Percentiles rank a stretch among this genome's conserved stretches.
phyloP scores from a whole-genome alignment of 2,329 filamentous ascomycete genomes.

The Neofusicoccum ribis region DNA sequence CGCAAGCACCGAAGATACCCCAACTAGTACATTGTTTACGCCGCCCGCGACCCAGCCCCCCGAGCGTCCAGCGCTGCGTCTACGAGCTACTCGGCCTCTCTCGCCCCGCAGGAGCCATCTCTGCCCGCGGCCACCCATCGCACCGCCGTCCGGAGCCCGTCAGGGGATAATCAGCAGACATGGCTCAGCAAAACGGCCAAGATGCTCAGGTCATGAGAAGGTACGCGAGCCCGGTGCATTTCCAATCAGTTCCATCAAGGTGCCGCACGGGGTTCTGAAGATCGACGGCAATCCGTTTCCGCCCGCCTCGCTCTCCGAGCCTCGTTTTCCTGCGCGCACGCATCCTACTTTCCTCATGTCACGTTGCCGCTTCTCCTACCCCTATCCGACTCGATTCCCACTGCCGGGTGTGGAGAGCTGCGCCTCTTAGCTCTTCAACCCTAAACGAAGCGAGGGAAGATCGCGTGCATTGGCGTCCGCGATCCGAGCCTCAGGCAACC shows the following conservation, averaged over 20 bases:
- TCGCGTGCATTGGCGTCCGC: conserved; percentile 41
- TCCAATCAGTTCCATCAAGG: conserved; percentile 13
- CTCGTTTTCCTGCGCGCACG: neutral
- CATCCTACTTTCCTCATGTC: neutral
- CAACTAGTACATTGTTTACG: conserved; percentile 18
- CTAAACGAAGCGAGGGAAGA: conserved; percentile 30
- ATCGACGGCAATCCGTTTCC: conserved; percentile 3
- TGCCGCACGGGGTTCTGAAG: conserved; percentile 13
- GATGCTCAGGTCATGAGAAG: conserved; percentile 21
- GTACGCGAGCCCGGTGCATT: conserved; percentile 13
- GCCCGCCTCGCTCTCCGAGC: conserved; percentile 10
- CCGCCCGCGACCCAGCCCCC: neutral
- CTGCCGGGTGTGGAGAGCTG: conserved; percentile 15
- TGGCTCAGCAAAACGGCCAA: conserved; percentile 19
- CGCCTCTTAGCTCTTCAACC: conserved; percentile 16
- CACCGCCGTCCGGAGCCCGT: neutral
- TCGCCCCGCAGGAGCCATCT: neutral
- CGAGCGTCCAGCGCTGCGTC: conserved; percentile 3
- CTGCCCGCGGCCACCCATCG: neutral
- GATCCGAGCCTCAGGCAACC: conserved; percentile 30
- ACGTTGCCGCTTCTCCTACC: neutral
- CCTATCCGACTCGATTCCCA: conserved; percentile 6
- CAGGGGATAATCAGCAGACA: conserved; percentile 15
- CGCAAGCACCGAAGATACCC: conserved; percentile 18
- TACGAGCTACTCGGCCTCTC: neutral